Evolutionary conservation across 2,329 filamentous ascomycete species (phyloP).

Genomic region (Fusarium agapanthi): DNA sequence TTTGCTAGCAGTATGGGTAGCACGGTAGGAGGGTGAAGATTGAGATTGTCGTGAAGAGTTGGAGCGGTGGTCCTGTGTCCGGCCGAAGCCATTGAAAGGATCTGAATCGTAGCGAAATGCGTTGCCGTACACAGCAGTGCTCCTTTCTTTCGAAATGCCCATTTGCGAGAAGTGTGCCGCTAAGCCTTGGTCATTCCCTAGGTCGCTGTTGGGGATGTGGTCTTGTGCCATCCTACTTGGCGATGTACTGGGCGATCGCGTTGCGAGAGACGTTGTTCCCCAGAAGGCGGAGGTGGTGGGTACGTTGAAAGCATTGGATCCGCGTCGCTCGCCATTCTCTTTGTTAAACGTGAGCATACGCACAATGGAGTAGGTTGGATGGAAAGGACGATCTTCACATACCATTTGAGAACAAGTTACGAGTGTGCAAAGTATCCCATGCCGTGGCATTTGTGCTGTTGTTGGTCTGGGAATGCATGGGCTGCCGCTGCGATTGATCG

Average conservation of each 20-base stretch:
- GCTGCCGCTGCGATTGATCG: constrained; percentile 43
- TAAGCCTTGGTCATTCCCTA: constrained; percentile 55
- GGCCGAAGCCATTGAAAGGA: constrained; percentile 37
- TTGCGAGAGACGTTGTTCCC: constrained; percentile 58
- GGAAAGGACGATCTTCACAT: constrained; percentile 31
- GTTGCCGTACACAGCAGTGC: constrained; percentile 34
- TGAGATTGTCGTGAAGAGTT: constrained; percentile 65
- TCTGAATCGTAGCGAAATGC: constrained; percentile 40
- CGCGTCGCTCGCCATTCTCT: constrained; percentile 56
- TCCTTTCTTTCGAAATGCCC: constrained; percentile 34
- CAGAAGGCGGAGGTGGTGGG: constrained; percentile 71
- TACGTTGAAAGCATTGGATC: constrained; percentile 73
- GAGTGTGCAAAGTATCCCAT: constrained; percentile 14
- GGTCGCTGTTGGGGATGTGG: constrained; percentile 53
- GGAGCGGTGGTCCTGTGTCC: constrained; percentile 63
- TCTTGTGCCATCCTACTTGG: constrained; percentile 65
- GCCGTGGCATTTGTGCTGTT: not conserved
- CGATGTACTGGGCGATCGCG: constrained; percentile 62
- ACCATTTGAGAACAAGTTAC: constrained; percentile 58
- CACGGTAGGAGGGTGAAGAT: constrained; percentile 1
- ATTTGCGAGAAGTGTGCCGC: constrained; percentile 46
- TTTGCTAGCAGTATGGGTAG: constrained; percentile 53
- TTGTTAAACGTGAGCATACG: constrained; percentile 22
- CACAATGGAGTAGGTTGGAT: not conserved
- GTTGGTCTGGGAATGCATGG: constrained; percentile 46